Conservation (phyloP, 371 early-diverging fungal genomes). For the Capniomyces stellatus region DNA sequence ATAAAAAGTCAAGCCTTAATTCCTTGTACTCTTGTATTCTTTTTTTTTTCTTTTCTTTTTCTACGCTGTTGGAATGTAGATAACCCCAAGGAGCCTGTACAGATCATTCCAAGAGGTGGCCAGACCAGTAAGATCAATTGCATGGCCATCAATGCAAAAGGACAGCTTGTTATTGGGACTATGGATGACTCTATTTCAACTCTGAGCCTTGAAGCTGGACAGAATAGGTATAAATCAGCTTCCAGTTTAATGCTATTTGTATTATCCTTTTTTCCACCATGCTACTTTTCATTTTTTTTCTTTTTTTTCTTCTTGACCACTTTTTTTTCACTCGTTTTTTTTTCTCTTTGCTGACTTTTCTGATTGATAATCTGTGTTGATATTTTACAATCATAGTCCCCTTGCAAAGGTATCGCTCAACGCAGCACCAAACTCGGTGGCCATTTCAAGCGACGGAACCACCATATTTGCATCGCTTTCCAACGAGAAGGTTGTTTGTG, state of each 20-base stretch:
- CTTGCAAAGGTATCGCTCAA: not conserved
- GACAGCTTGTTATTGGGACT: not conserved
- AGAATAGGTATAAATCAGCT: too few species aligned
- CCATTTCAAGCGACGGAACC: not conserved
- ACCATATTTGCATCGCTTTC: not conserved
- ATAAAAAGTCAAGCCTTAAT: too few species aligned
- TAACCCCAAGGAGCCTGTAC: not conserved
- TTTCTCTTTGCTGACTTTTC: too few species aligned
- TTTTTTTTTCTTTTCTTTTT: not conserved
- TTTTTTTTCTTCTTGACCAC: too few species aligned
- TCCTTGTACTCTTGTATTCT: too few species aligned
- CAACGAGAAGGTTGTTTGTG: not conserved
- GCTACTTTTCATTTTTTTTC: too few species aligned
- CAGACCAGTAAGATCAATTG: constrained; percentile 6
- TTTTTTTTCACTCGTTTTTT: too few species aligned
- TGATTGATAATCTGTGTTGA: too few species aligned
- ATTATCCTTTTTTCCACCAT: too few species aligned
- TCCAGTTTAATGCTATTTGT: too few species aligned
- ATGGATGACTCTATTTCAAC: not conserved
- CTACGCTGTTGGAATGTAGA: constrained; percentile 1
- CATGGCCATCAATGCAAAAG: not conserved
- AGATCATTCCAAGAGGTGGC: not conserved
- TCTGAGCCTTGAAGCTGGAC: too few species aligned
- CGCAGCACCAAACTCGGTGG: not conserved
- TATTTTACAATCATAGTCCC: too few species aligned